phyloP scores from a whole-genome alignment of 352 stramenopile genomes.

The Pythium rishiriense region DNA sequence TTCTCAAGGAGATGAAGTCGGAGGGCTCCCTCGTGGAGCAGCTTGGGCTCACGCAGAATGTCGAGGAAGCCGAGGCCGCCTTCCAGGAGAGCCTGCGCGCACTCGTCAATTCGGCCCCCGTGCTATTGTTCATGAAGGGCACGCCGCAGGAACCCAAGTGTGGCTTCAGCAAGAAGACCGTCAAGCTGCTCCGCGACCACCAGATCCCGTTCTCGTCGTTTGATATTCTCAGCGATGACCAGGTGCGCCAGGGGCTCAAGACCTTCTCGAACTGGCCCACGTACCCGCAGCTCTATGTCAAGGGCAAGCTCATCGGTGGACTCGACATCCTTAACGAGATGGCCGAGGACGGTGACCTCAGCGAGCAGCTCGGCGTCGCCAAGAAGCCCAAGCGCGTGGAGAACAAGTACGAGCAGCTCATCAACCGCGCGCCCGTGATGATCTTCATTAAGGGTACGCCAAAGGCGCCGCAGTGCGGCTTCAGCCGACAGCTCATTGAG shows the following conservation, averaged over 20 bases:
- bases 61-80: slow-evolving; percentile 71
- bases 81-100: slow-evolving; percentile 85
- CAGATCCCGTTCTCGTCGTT: slow-evolving; percentile 94
- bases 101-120: slow-evolving; percentile 86
- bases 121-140: slow-evolving; percentile 97
- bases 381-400: slow-evolving; percentile 82
- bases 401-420: slow-evolving; percentile 89
- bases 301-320: slow-evolving; percentile 92
- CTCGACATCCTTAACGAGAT: slow-evolving; percentile 97
- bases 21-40: slow-evolving; percentile 81
- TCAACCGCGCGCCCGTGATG: slow-evolving; percentile 93
- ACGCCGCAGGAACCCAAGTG: slow-evolving; percentile 89
- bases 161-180: slow-evolving; percentile 93
- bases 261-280: slow-evolving; percentile 97
- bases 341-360: slow-evolving; percentile 87
- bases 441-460: slow-evolving; percentile 98
- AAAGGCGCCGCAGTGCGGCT: slow-evolving; percentile 93
- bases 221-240: slow-evolving; percentile 93
- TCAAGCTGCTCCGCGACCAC: slow-evolving; percentile 89
- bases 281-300: slow-evolving; percentile 97
- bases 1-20: slow-evolving; percentile 96
- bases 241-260: slow-evolving; percentile 96
- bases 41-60: slow-evolving; percentile 69
- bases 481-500: slow-evolving; percentile 94
- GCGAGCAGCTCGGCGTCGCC: slow-evolving; percentile 86